Conservation (phyloP, 306 rosid species). For the Quercus suber region DNA sequence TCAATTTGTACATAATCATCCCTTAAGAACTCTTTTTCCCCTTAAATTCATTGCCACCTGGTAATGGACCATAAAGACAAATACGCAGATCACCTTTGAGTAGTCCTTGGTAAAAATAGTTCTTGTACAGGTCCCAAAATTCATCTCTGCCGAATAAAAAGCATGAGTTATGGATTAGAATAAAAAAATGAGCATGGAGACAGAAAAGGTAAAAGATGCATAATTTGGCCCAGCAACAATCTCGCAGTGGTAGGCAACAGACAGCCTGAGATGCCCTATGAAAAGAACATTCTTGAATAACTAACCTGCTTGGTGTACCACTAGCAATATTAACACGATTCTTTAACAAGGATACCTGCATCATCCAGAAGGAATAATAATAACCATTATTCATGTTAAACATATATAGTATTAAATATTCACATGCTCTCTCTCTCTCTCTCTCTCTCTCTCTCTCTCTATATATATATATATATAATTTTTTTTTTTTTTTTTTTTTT, state of each 20-base stretch:
- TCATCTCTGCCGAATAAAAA: conserved; percentile 66
- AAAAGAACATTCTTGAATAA: not conserved
- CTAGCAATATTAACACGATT: conserved; percentile 81
- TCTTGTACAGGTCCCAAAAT: conserved; percentile 82
- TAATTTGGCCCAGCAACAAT: conserved; percentile 8
- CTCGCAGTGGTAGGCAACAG: not conserved
- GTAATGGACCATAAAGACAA: conserved; percentile 60
- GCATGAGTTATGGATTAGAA: not conserved
- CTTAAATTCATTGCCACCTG: conserved; percentile 25
- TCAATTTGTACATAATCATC: conserved; percentile 17
- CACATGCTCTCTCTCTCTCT: too few relatives aligned
- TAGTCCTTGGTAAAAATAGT: conserved; percentile 57
- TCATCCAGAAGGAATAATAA: conserved; percentile 11
- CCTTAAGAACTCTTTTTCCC: conserved; percentile 28
- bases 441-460: too few relatives aligned
- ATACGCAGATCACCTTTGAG: conserved; percentile 54
- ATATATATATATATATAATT: too few relatives aligned
- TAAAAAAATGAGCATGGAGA: not conserved
- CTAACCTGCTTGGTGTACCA: conserved; percentile 95
- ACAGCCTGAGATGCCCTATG: not conserved
- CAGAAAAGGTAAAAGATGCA: not conserved
- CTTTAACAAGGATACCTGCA: conserved; percentile 73
- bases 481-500: too few relatives aligned
- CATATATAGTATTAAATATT: too few relatives aligned
- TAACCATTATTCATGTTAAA: not conserved